Evolutionary conservation across 139 green algal genomes (phyloP).

Genomic region (Closterium sp.): DNA sequence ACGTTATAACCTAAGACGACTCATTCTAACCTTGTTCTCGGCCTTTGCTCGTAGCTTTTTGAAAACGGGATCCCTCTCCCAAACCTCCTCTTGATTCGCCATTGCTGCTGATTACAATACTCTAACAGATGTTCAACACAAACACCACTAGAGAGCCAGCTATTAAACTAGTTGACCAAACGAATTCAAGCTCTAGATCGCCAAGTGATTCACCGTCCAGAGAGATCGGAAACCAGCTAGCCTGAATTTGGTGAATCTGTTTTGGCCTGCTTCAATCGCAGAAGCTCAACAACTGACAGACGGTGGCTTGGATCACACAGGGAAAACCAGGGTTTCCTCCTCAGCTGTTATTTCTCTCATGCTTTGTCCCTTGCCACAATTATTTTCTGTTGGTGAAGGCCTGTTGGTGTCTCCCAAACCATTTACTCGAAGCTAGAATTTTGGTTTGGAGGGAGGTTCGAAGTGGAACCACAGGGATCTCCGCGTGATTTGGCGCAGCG

Average conservation of each 20-base stretch:
- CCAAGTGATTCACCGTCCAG: too few relatives aligned
- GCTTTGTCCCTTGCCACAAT: background rate
- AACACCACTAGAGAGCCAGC: background rate
- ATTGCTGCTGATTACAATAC: background rate
- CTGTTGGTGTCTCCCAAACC: background rate
- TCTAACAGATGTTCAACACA: background rate
- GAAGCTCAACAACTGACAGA: background rate
- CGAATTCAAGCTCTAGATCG: background rate
- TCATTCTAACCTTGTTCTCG: conserved; percentile 47
- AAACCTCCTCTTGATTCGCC: conserved; percentile 30
- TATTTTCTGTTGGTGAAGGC: background rate
- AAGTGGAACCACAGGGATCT: background rate
- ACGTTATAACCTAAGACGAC: background rate
- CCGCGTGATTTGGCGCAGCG: background rate
- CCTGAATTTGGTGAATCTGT: background rate
- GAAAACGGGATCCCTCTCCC: conserved; percentile 44
- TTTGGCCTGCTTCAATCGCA: background rate
- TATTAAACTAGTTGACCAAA: background rate
- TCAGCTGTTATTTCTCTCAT: background rate
- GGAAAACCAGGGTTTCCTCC: background rate
- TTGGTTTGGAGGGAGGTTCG: background rate
- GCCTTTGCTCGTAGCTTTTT: conserved; percentile 37
- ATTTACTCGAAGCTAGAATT: background rate
- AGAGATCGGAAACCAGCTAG: too few relatives aligned
- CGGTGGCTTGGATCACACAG: background rate